A percentile compares a stretch with the other conserved stretches of the same genome.
Evolutionary conservation across 768 basidiomycete genomes (phyloP).

Genomic region (Kondoa subrosea): DNA sequence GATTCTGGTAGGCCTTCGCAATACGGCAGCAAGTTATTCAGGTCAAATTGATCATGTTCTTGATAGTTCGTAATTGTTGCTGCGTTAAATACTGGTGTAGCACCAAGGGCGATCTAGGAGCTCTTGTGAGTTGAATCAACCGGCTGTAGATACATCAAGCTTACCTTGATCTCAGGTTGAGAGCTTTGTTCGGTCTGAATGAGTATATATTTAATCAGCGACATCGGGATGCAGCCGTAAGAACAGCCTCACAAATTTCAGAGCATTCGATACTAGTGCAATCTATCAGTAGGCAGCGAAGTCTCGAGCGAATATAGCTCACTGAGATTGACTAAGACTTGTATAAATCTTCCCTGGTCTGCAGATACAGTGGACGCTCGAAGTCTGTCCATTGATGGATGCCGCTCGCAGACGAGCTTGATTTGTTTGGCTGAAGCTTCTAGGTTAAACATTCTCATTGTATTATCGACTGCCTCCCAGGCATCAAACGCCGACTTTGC

Average conservation of each 20-base stretch:
- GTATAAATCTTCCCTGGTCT: slow-evolving; percentile 13
- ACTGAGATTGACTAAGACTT: slow-evolving; percentile 16
- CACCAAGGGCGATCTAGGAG: slow-evolving; percentile 10
- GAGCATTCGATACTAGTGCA: slow-evolving; percentile 15
- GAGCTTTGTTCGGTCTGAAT: too few relatives aligned
- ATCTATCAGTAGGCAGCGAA: too few relatives aligned
- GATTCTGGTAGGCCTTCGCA: slow-evolving; percentile 8
- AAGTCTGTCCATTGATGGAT: slow-evolving; percentile 7
- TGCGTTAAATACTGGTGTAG: slow-evolving; percentile 7
- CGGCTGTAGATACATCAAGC: too few relatives aligned
- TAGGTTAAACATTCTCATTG: slow-evolving; percentile 14
- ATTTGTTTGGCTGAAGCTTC: slow-evolving; percentile 13
- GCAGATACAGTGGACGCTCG: slow-evolving; percentile 6
- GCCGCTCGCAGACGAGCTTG: neutral
- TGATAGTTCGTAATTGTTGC: neutral
- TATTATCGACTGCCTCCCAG: slow-evolving; percentile 2
- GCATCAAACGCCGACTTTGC: slow-evolving; percentile 11
- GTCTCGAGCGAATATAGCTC: too few relatives aligned
- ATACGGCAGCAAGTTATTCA: slow-evolving; percentile 9
- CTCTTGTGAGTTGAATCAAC: neutral
- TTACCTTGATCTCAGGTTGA: too few relatives aligned
- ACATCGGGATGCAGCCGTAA: too few relatives aligned
- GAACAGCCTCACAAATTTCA: slow-evolving; percentile 19
- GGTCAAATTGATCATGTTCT: neutral
- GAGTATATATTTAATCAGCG: too few relatives aligned